Evolutionary conservation across 1,284 basidiomycete genomes (phyloP).

Genomic region (Trichosporon inkin): DNA sequence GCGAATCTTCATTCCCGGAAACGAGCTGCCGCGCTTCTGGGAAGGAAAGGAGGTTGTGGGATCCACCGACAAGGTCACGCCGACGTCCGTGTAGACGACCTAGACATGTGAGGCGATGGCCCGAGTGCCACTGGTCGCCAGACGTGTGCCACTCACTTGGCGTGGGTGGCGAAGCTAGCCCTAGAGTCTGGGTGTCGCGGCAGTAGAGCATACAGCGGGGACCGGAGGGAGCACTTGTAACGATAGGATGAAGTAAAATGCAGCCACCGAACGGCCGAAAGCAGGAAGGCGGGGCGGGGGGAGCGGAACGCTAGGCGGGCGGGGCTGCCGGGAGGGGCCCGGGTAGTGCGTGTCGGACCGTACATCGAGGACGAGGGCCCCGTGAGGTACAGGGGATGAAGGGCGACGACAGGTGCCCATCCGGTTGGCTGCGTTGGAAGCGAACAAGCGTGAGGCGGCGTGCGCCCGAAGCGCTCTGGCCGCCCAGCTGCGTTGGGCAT

Average conservation of each 20-base stretch:
- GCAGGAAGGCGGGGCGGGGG: neutral
- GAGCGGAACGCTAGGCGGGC: neutral
- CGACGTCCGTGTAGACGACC: neutral
- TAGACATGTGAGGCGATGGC: neutral
- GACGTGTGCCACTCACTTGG: neutral
- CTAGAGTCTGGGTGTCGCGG: neutral
- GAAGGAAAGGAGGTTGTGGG: constrained; percentile 46
- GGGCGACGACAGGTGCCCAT: too few species aligned
- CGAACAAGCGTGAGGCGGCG: too few species aligned
- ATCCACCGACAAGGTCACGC: constrained; percentile 8
- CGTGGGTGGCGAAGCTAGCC: neutral
- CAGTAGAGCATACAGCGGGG: neutral
- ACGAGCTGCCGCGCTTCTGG: constrained; percentile 67
- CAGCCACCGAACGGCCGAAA: neutral
- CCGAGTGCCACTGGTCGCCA: neutral
- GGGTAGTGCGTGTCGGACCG: too few species aligned
- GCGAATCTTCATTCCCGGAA: constrained; percentile 88
- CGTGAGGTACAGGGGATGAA: too few species aligned
- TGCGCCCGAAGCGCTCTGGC: too few species aligned
- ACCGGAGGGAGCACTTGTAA: constrained; percentile 16
- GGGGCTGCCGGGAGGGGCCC: neutral
- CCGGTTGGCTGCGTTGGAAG: too few species aligned
- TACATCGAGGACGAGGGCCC: too few species aligned
- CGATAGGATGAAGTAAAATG: constrained; percentile 19
- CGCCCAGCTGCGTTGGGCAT: too few species aligned